Evolutionary conservation across 148 eudicot genomes (phyloP).

Genomic region (Camellia lanceoleosa): DNA sequence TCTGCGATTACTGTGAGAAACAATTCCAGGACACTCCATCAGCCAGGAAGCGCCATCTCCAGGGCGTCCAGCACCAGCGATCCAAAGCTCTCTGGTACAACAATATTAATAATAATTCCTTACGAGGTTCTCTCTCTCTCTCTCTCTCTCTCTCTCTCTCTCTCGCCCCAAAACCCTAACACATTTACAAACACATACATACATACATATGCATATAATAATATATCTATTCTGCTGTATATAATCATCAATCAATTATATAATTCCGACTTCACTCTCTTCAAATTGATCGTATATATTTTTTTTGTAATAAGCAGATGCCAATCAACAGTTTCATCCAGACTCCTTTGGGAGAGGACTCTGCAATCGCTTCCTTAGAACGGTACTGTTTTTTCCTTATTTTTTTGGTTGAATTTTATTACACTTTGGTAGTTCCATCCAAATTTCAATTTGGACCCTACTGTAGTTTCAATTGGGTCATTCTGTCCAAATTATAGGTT

Average conservation of each 20-base stretch:
- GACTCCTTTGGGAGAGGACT: constrained; percentile 36
- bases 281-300: no score
- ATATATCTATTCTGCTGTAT: no score
- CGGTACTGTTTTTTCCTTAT: constrained; percentile 33
- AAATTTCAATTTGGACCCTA: no score
- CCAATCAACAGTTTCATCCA: constrained; percentile 21
- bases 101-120: constrained; percentile 19
- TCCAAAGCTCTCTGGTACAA: constrained; percentile 73
- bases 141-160: no score
- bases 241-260: no score
- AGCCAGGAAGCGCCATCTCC: constrained; percentile 79
- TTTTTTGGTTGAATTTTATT: no score
- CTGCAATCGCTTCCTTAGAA: constrained; percentile 75
- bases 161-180: constrained; percentile 12
- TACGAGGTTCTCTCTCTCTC: constrained; percentile 28
- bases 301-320: constrained; percentile 19
- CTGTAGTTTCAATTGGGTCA: no score
- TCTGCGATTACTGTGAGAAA: constrained; percentile 93
- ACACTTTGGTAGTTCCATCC: no score
- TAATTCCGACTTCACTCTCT: background rate
- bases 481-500: no score
- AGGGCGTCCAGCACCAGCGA: constrained; percentile 64
- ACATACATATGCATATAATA: background rate
- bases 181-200: background rate
- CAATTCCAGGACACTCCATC: constrained; percentile 71